Conservation (phyloP, 2,329 filamentous ascomycete genomes). For the Leptographium wingfieldii region DNA sequence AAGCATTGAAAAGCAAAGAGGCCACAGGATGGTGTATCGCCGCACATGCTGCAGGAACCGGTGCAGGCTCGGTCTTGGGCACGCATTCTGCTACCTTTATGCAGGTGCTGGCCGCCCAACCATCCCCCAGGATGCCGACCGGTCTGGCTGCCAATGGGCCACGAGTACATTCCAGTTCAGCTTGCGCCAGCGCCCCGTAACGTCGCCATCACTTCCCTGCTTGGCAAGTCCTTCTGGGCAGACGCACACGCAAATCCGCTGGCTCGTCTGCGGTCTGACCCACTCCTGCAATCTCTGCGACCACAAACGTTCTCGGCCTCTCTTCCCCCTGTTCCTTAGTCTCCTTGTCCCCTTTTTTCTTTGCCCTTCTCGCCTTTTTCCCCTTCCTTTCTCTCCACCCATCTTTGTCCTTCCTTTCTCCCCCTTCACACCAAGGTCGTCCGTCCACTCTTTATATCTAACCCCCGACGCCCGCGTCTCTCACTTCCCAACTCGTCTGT, state of each 20-base stretch:
- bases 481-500: not conserved
- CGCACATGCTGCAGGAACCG: not conserved
- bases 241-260: not conserved
- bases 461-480: not conserved
- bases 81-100: not conserved
- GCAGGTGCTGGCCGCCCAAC: not conserved
- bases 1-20: not conserved
- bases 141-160: not conserved
- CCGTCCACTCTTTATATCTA: slow-evolving; percentile 9
- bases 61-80: not conserved
- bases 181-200: not conserved
- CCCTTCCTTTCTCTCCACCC: not conserved
- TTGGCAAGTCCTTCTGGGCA: not conserved
- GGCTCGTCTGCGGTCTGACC: not conserved
- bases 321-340: not conserved
- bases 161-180: not conserved
- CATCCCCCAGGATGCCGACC: not conserved
- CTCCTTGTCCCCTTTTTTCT: not conserved
- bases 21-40: not conserved
- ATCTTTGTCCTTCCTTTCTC: slow-evolving; percentile 2
- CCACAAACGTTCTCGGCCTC: not conserved
- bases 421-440: not conserved
- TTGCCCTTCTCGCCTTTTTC: not conserved
- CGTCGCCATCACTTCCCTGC: not conserved
- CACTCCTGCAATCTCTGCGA: slow-evolving; percentile 11